Evolutionary conservation across 495 filamentous ascomycete species (phyloP).

Genomic region (Astrothelium macrocarpum): DNA sequence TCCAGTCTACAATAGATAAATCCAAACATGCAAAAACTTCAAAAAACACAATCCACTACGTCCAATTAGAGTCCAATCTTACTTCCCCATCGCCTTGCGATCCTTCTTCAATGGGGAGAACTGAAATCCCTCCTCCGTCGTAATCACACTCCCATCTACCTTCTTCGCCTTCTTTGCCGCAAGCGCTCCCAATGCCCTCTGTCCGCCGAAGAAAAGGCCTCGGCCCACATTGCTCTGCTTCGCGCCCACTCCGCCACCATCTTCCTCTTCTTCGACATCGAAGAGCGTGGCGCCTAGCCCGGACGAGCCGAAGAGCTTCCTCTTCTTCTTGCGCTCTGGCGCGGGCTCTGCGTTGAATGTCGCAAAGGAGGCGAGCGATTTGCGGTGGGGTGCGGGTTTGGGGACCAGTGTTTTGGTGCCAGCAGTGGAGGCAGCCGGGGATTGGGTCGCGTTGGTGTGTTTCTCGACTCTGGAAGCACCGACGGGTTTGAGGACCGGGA

Average conservation of each 20-base stretch:
- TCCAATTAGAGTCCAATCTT: background rate
- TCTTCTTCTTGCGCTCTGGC: constrained; percentile 43
- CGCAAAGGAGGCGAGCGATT: constrained; percentile 32
- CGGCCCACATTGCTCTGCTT: constrained; percentile 13
- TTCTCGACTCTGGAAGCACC: too few relatives aligned
- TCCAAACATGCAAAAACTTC: background rate
- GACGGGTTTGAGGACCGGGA: too few relatives aligned
- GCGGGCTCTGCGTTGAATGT: constrained; percentile 36
- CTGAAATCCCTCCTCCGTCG: constrained; percentile 31
- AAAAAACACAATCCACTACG: constrained; percentile 5
- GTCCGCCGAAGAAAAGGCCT: constrained; percentile 16
- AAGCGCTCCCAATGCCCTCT: constrained; percentile 27
- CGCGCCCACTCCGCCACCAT: constrained; percentile 23
- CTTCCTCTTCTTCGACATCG: constrained; percentile 58
- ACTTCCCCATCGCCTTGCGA: constrained; percentile 38
- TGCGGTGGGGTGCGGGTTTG: constrained; percentile 23
- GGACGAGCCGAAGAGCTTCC: constrained; percentile 55
- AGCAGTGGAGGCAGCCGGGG: constrained; percentile 16
- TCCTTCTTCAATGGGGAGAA: constrained; percentile 83
- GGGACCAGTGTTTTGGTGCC: constrained; percentile 21
- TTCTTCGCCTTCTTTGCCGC: constrained; percentile 15
- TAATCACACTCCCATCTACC: constrained; percentile 28
- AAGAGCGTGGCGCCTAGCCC: constrained; percentile 57
- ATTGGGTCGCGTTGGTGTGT: too few relatives aligned
- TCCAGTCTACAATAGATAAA: background rate